Conservation (phyloP, 1,139 yeast species). For the Debaryomycetaceae sp. region DNA sequence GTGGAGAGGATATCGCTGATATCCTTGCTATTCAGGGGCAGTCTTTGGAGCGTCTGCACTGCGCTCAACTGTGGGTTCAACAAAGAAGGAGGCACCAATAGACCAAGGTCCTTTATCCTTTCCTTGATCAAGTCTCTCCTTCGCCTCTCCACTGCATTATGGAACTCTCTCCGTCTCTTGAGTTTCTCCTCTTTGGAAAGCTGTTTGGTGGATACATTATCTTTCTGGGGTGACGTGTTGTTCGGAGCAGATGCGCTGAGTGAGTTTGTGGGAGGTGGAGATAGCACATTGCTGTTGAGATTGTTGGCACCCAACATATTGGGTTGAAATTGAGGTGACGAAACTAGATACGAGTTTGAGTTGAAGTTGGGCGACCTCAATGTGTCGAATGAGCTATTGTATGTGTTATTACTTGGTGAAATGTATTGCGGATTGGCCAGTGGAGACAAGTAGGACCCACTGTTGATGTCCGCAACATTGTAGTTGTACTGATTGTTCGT, state of each 20-base stretch:
- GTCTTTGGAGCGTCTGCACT: slow-evolving; percentile 45
- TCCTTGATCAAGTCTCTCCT: slow-evolving; percentile 76
- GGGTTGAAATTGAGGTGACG: slow-evolving; percentile 29
- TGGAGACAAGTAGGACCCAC: slow-evolving; percentile 26
- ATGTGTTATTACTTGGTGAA: slow-evolving; percentile 16
- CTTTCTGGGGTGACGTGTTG: slow-evolving; percentile 6
- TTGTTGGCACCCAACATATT: slow-evolving; percentile 19
- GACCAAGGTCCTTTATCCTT: slow-evolving; percentile 68
- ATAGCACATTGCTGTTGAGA: slow-evolving; percentile 15
- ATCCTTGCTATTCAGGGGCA: slow-evolving; percentile 29
- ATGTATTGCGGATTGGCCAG: slow-evolving; percentile 21
- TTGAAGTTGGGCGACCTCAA: slow-evolving; percentile 26
- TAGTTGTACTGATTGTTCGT: slow-evolving; percentile 11
- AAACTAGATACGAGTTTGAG: slow-evolving; percentile 28
- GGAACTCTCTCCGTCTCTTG: slow-evolving; percentile 69
- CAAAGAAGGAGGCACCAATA: slow-evolving; percentile 68
- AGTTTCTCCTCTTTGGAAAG: slow-evolving; percentile 67
- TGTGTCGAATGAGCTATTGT: slow-evolving; percentile 25
- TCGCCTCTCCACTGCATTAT: slow-evolving; percentile 78
- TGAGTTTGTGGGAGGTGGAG: slow-evolving; percentile 4
- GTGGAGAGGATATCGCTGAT: slow-evolving; percentile 35
- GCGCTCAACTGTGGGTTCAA: slow-evolving; percentile 49
- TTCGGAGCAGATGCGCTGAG: slow-evolving; percentile 29
- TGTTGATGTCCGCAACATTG: slow-evolving; percentile 13
- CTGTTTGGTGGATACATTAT: slow-evolving; percentile 34